Percentiles rank a stretch among this genome's conserved stretches.
These are phyloP conservation scores for Zygotorulaspora danielsina DNA, from an alignment of 805 yeast genomes.

Conservation along the genomic window DNA sequence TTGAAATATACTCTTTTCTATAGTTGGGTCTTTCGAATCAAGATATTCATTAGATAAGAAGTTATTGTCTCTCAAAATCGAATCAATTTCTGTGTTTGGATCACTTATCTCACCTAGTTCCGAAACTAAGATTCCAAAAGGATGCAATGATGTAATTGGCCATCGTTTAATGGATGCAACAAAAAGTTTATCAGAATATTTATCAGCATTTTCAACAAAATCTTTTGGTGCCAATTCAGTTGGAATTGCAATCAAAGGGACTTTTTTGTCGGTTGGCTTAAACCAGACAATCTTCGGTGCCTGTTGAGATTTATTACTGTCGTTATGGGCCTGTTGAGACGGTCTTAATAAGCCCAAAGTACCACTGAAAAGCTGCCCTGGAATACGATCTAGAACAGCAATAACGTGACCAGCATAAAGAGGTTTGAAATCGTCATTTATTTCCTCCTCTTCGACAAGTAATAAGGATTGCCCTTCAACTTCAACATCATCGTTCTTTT, in stretches of 20 bases:
- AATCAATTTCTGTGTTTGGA: conserved; percentile 73
- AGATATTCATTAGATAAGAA: conserved; percentile 77
- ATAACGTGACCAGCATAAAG: conserved; percentile 97
- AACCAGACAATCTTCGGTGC: conserved; percentile 98
- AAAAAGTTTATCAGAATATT: conserved; percentile 74
- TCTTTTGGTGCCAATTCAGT: conserved; percentile 97
- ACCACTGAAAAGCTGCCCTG: conserved; percentile 94
- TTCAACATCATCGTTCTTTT: conserved; percentile 96
- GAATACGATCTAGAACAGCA: conserved; percentile 95
- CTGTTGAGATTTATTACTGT: conserved; percentile 39
- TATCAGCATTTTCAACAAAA: conserved; percentile 87
- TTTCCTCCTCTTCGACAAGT: conserved; percentile 91
- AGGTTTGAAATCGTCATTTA: conserved; percentile 88
- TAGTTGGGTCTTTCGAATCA: conserved; percentile 37
- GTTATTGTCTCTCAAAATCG: conserved; percentile 83
- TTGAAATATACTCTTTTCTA: conserved; percentile 29
- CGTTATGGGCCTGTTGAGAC: conserved; percentile 84
- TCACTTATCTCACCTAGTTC: conserved; percentile 80
- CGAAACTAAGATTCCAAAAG: conserved; percentile 89
- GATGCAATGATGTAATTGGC: conserved; percentile 98
- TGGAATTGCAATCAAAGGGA: conserved; percentile 95
- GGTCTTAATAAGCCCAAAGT: conserved; percentile 92
- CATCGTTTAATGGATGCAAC: conserved; percentile 96
- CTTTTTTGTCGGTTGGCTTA: conserved; percentile 96
- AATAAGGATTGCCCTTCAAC: conserved; percentile 95